Base-by-base conservation (phyloP, 1,139 yeast genomes). In the Suhomyces terraborum region DNA sequence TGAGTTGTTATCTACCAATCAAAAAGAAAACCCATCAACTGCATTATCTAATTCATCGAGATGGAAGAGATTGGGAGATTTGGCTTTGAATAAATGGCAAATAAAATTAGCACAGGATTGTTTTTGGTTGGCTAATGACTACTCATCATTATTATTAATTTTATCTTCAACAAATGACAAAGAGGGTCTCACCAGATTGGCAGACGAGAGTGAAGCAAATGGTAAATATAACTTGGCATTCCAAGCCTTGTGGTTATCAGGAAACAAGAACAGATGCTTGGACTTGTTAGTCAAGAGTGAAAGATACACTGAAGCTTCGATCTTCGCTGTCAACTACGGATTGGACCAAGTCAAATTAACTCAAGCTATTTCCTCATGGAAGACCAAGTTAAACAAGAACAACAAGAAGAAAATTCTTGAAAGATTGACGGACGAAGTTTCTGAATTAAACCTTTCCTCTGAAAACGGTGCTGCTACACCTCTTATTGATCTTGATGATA, bases 51-150 rank as follows among this genome's bases (percentile, higher is more conserved):
- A 70, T 50, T 50, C 66, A 5, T 59, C 62, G 12, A 91, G 88
- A 66, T 93, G 98, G 98, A 88, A 87, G 65, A 77, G 83, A 47
- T 77, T 93, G 43, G 99, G 98, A 49, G 98, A 93, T 67, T 75
- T 82, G 47, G 87, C 96, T 4, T 73, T 94, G 52, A 62, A 74
- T 12, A 77, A 77, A 47, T 93, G 95, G 88, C 82, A 91, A 54
- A 76, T 88, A 48, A 79, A 79, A 53, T 73, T 88, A 49, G 98
- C 98, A 3, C 83, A 82, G 53, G 82, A 84, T 53, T 79, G 95
- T 43, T 94, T 82, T 64, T 77, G 83, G 64, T 75, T 81, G 45
- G 95, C 97, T 18, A 74, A 80, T 44, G 99, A 93, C 62, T 73
- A 82, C 50, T 84, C 91, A 45, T 86, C 97, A 7, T 73, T 93